phyloP scores from a whole-genome alignment of 495 filamentous ascomycete genomes.

The Filosporella fistucella region DNA sequence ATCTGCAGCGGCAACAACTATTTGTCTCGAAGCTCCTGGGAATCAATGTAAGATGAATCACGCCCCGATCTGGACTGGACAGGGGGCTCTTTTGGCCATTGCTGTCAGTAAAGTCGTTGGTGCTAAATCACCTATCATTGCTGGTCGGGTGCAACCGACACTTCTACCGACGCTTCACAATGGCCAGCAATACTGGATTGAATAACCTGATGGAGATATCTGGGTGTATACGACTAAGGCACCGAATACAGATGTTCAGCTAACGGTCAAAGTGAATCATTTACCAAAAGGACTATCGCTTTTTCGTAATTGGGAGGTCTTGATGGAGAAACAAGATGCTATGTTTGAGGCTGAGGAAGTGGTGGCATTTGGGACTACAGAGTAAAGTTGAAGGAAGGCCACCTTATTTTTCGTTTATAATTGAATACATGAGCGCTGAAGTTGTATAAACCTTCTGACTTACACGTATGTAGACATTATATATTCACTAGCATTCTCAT shows the following conservation, averaged over 20 bases:
- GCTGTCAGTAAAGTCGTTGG: neutral
- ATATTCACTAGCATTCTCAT: no score
- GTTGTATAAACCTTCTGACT: no score
- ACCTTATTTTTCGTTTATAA: no score
- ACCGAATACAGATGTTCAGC: neutral
- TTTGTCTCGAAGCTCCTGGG: neutral
- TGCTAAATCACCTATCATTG: neutral
- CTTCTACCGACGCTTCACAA: neutral
- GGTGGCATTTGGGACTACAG: neutral
- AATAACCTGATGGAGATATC: neutral
- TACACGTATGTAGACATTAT: no score
- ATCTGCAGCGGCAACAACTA: neutral
- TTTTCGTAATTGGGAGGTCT: neutral
- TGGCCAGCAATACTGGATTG: conserved; percentile 2
- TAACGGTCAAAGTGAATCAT: neutral
- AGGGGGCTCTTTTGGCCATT: neutral
- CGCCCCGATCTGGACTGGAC: neutral
- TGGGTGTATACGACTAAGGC: conserved; percentile 2
- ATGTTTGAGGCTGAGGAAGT: conserved; percentile 1
- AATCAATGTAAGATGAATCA: neutral
- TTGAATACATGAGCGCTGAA: no score
- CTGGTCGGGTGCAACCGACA: neutral
- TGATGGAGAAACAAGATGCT: neutral
- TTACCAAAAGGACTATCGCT: neutral
- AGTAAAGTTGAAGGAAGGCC: no score